Percentiles rank a stretch among this genome's conserved stretches.
Evolutionary conservation across 2,329 filamentous ascomycete species (phyloP).

Genomic region (Cryoendolithus antarcticus): DNA sequence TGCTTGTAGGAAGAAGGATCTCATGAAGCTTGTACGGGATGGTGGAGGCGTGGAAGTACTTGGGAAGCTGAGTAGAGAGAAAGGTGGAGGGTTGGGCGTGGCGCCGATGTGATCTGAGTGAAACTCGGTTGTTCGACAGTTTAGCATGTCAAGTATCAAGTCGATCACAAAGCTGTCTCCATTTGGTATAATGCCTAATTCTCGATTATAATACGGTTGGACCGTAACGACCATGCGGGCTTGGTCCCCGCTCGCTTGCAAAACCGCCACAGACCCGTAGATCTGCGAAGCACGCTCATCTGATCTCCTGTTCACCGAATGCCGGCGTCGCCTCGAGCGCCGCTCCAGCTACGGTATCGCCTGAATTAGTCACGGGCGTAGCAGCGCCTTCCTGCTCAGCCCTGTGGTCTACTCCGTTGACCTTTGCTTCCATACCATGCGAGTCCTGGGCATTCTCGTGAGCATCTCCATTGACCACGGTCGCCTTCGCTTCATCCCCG

Average conservation of each 20-base stretch:
- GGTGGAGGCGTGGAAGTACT: conserved; percentile 2
- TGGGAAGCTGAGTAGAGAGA: neutral
- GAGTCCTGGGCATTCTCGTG: neutral
- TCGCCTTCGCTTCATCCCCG: neutral
- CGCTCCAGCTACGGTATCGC: neutral
- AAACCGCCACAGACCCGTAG: too few species aligned
- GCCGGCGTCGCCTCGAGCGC: conserved; percentile 9
- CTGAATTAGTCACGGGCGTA: conserved; percentile 1
- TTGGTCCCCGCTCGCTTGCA: too few species aligned
- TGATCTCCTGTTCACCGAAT: conserved; percentile 6
- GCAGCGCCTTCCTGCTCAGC: conserved; percentile 1
- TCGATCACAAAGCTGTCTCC: too few species aligned
- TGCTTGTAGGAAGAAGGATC: conserved; percentile 27
- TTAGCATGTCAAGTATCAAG: too few species aligned
- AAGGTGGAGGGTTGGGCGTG: neutral
- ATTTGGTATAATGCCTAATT: too few species aligned
- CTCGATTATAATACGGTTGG: too few species aligned
- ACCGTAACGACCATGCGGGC: too few species aligned
- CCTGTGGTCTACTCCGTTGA: neutral
- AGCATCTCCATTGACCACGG: neutral
- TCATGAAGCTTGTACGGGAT: conserved; percentile 5
- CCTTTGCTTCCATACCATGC: neutral
- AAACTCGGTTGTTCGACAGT: too few species aligned
- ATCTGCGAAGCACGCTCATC: too few species aligned
- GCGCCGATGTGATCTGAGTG: conserved; percentile 35